phyloP scores from a whole-genome alignment of 257 asterid species.

The Jasminum sambac region DNA sequence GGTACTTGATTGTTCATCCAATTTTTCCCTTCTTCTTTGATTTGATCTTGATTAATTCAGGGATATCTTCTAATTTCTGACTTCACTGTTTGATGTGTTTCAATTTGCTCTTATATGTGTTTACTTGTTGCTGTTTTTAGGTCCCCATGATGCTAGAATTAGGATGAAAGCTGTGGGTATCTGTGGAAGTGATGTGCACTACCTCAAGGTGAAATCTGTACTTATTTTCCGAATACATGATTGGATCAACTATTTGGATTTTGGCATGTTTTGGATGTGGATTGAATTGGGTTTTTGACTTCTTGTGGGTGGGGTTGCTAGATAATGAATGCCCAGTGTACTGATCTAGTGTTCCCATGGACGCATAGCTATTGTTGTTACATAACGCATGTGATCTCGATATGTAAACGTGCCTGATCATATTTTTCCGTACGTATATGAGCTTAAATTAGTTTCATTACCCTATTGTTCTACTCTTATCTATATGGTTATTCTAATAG shows the following conservation, averaged over 20 bases:
- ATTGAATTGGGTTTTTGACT: background rate
- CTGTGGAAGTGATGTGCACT: slow-evolving; percentile 98
- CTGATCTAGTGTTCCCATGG: too few relatives aligned
- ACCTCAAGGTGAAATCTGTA: slow-evolving; percentile 61
- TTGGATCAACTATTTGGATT: background rate
- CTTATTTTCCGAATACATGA: background rate
- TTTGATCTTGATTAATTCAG: background rate
- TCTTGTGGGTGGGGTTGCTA: too few relatives aligned
- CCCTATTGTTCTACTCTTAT: background rate
- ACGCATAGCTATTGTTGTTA: too few relatives aligned
- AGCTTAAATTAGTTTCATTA: background rate
- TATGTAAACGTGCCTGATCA: slow-evolving; percentile 6
- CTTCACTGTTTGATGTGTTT: background rate
- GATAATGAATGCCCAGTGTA: too few relatives aligned
- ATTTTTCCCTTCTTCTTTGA: background rate
- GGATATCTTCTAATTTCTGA: background rate
- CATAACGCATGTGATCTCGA: too few relatives aligned
- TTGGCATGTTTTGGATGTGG: background rate
- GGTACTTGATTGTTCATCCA: slow-evolving; percentile 36
- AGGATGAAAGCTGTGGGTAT: slow-evolving; percentile 96
- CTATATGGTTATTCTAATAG: background rate
- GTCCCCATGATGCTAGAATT: slow-evolving; percentile 83
- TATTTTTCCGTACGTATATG: background rate
- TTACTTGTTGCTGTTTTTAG: slow-evolving; percentile 25
- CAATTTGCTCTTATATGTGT: slow-evolving; percentile 2